Evolutionary conservation across 179 eudicot genomes (phyloP), one percentile per base, ranked within the genome.

Genomic region (Pouteria campechiana): DNA sequence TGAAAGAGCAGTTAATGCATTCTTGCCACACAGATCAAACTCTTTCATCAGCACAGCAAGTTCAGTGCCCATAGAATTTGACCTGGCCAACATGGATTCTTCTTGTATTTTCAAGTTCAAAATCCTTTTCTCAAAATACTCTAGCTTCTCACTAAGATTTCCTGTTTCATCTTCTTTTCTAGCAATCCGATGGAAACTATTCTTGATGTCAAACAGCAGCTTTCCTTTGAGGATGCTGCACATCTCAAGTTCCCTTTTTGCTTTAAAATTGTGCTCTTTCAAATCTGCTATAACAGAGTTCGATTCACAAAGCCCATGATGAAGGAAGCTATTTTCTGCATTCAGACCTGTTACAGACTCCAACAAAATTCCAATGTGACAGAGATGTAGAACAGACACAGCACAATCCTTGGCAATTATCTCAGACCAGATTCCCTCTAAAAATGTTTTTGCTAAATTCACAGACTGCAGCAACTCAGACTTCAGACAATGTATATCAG

Each of bases 361-460:
- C 47, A 77, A 58, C 41, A 89, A 54, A 45, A 66, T 61, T 41
- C 95, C 95, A 64, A 76, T 69, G 63, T 81, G 95, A 58, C 95
- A 81, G 32, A 70, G 78, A 57, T 79, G 90, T 38, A 85, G 52
- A 12, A 90, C 80, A 34, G 90, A 85, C 17, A 76, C 37, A 52
- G 90, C 80, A 59, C 66, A 76, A 52, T 85, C 95, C 59, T 81
- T 85, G 23, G 58, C 55, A 39, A 90, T 44, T 46, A 74, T 76
- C 44, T 79, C 93, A 34, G 93, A 85, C 86, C 93, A 90, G 34
- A 74, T 50, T 9, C 79, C 93, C 55, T 85, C 98, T 32, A 81
- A 63, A 55, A 74, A 76, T 23, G 83, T 63, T 48, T 38, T 79
- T 51, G 64, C 59, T 27, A 60, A 43, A 46, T 46, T 63, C 20